Evolutionary conservation across 345 rosid species (phyloP).

Genomic region (Pistacia atlantica): DNA sequence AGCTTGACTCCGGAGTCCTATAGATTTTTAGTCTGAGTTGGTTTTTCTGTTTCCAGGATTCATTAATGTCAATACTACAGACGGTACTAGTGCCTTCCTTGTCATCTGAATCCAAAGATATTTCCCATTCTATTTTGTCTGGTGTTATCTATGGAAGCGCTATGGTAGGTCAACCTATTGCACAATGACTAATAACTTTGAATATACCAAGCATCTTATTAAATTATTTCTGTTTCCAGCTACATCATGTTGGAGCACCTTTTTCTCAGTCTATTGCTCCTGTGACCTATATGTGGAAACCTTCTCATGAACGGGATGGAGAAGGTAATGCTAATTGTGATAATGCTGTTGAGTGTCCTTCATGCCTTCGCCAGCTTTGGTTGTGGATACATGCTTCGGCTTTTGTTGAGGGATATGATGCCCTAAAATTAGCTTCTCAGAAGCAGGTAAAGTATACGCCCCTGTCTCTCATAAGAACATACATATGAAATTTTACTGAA

Average conservation of each 20-base stretch:
- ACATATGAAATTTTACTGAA: neutral
- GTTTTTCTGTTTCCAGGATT: conserved; percentile 44
- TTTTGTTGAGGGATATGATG: conserved; percentile 69
- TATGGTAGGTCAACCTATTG: conserved; percentile 50
- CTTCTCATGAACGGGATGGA: conserved; percentile 29
- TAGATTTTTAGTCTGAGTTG: neutral
- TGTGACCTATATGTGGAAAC: conserved; percentile 78
- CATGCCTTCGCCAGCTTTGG: conserved; percentile 58
- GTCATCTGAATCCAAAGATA: conserved; percentile 38
- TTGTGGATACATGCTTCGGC: conserved; percentile 91
- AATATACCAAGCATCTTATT: neutral
- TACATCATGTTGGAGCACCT: conserved; percentile 64
- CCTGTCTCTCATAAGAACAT: neutral
- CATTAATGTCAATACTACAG: conserved; percentile 53
- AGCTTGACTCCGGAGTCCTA: neutral
- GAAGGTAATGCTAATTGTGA: conserved; percentile 27
- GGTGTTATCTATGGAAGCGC: conserved; percentile 64
- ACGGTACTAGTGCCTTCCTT: conserved; percentile 65
- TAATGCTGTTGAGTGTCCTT: conserved; percentile 17
- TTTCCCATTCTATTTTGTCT: conserved; percentile 46
- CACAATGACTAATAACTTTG: neutral
- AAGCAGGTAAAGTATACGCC: conserved; percentile 46
- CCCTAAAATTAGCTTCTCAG: conserved; percentile 66
- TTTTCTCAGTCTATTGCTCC: conserved; percentile 61
- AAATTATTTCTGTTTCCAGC: conserved; percentile 43